Conservation (phyloP, 2,329 filamentous ascomycete genomes). For the Rutstroemia sp. region DNA sequence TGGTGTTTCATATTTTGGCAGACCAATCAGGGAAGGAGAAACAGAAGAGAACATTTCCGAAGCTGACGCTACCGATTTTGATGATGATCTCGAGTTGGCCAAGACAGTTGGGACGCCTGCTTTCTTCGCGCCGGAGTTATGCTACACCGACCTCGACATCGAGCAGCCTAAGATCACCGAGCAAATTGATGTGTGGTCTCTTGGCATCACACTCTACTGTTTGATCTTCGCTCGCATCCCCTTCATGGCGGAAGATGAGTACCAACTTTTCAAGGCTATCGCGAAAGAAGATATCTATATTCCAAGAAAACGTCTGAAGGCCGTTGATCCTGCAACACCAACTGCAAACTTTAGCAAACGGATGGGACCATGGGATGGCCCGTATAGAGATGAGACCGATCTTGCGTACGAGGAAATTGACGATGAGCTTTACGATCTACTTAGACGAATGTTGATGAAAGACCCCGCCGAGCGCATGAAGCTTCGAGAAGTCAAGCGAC, state of each 20-base stretch:
- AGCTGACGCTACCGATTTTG: conserved; percentile 77
- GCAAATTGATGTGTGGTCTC: conserved; percentile 94
- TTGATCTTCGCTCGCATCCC: conserved; percentile 90
- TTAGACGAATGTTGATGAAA: conserved; percentile 75
- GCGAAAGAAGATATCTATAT: conserved; percentile 91
- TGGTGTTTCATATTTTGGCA: conserved; percentile 93
- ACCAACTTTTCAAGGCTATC: conserved; percentile 84
- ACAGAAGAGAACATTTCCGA: conserved; percentile 67
- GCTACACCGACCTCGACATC: conserved; percentile 69
- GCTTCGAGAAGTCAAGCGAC: conserved; percentile 84
- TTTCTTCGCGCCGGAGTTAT: conserved; percentile 95
- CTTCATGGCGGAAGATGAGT: conserved; percentile 87
- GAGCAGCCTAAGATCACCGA: conserved; percentile 75
- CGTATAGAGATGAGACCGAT: conserved; percentile 70
- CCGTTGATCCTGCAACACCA: conserved; percentile 55
- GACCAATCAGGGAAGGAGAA: conserved; percentile 77
- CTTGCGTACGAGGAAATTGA: conserved; percentile 82
- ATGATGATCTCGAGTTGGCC: conserved; percentile 91
- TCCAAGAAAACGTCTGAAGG: conserved; percentile 71
- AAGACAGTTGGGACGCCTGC: conserved; percentile 97
- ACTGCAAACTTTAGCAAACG: conserved; percentile 50
- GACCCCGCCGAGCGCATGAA: conserved; percentile 85
- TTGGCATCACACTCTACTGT: conserved; percentile 93
- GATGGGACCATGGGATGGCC: conserved; percentile 38
- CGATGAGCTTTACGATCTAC: conserved; percentile 68